Conservation (phyloP, 208 protist genomes). For the Phytomonas sp. region DNA sequence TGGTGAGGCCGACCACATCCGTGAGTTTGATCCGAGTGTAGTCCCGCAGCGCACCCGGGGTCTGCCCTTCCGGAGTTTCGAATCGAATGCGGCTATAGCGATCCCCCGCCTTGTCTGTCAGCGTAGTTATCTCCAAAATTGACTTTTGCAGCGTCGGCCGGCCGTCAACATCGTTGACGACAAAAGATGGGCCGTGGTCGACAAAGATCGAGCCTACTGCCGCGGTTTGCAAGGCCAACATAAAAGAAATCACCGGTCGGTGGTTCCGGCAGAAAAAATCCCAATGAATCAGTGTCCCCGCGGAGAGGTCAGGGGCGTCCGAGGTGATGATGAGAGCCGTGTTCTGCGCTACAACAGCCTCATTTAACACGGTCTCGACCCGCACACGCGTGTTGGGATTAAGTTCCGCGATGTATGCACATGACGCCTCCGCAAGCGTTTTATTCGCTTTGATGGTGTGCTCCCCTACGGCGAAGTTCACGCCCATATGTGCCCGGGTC, state of each 20-base stretch:
- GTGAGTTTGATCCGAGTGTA: conserved; percentile 83
- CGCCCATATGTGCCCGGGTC: conserved; percentile 63
- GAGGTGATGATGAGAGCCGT: conserved; percentile 70
- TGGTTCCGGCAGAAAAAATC: conserved; percentile 65
- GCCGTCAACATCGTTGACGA: conserved; percentile 78
- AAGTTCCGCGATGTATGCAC: conserved; percentile 67
- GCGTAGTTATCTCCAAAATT: conserved; percentile 47
- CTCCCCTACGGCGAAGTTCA: conserved; percentile 85
- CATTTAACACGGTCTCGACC: conserved; percentile 39
- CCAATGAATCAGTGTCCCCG: conserved; percentile 61
- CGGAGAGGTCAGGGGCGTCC: conserved; percentile 53
- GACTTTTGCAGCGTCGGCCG: conserved; percentile 73
- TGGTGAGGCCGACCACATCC: conserved; percentile 64
- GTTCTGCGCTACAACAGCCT: conserved; percentile 38
- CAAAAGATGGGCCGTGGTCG: conserved; percentile 67
- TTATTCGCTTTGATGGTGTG: conserved; percentile 34
- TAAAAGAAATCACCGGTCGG: conserved; percentile 58
- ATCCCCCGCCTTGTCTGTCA: conserved; percentile 47
- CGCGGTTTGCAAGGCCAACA: conserved; percentile 65
- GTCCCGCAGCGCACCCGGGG: conserved; percentile 65
- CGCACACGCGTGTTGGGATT: conserved; percentile 84
- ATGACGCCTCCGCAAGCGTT: conserved; percentile 52
- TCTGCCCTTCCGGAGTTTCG: conserved; percentile 81
- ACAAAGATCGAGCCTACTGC: conserved; percentile 71
- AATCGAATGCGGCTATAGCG: conserved; percentile 69